Base-by-base conservation (phyloP, 176 grass and related monocot species). In the Otatea glauca region DNA sequence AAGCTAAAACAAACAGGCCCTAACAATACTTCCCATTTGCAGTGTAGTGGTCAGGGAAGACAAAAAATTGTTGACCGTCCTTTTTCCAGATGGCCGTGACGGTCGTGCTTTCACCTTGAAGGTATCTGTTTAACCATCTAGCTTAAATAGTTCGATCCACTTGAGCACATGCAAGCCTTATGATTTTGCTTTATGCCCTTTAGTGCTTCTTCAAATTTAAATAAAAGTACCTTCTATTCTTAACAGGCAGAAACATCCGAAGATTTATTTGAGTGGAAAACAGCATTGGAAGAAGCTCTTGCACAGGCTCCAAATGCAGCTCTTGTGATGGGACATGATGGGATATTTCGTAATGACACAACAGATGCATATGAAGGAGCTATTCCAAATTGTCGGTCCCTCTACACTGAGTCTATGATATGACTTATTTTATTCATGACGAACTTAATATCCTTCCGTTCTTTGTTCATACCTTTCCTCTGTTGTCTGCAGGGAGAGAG, bases 251-350 rank as follows among this genome's bases (percentile, higher is more conserved):
- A 99, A 83, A 94, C 92, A 85, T 94, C 90, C 70, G 93, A 99
- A 81, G 92, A 96, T 94, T 91, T 99, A 51, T 94, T 96, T 59
- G 93, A 96, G 86, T 99, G 97, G 97, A 99, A 99, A 91, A 87
- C 92, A 76, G 93, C 97, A 74, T 58, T 99, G 72, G 97, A 99
- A 89, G 88, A 96, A 90, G 97, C 97, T 88, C 92, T 99, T 91
- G 88, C 90, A 15, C 97, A 94, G 83, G 97, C 97, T 91, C 97
- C 97, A 75, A 99, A 92, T 89, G 97, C 93, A 83, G 97, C 90
- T 92, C 97, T 99, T 86, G 97, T 96, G 66, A 99, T 96, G 90
- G 97, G 97, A 35, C 93, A 99, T 76, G 96, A 99, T 94, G 93
- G 97, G 42, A 99, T 99, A 87, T 99, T 99, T 89, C 91, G 82